Evolutionary conservation across 768 basidiomycete species (phyloP), one percentile per base, ranked within the genome.

Genomic region (Collybia nuda): DNA sequence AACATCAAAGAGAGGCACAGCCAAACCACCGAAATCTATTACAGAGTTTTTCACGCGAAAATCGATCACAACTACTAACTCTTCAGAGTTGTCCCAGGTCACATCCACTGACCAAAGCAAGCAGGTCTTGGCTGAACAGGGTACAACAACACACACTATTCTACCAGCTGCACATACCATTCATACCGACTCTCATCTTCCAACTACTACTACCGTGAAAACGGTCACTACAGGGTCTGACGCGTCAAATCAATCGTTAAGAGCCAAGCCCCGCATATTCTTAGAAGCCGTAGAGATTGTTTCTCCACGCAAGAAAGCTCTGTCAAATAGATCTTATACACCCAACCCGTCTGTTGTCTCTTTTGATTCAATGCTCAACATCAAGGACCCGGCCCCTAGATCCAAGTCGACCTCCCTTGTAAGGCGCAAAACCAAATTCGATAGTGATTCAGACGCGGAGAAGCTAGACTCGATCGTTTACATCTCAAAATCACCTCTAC

Each of bases 41-140:
- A 78, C 77, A 6, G 72, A 78, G 35, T 83, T 77, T 56, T 82
- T 82, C 49, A 23, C 62, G 32, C 72, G 68, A 37, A 70, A 55
- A 56, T 52, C 60, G 1, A 48, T 58, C 28, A 23, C 53, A n/a
- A 38, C 11, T 5, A 23, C 56, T 12, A 21, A 54, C 11, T 59
- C 64, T 29, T 50, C 54, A 50, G 39, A 50, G 57, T 21, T 44
- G 21, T 22, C 46, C 12, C 24, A 26, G 24, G 37, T 45, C 36
- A 22, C 28, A 51, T 39, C 50, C 40, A 40, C 48, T 19, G 39
- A 43, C 18, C 58, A 57, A 47, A 52, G 55, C 48, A 40, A 48
- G 18, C 45, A 45, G 12, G 9, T 2, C 32, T 14, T 32, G 5
- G 32, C 32, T 24, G 12, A 40, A 24, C 50, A 56, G 19, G 15